phyloP scores from a whole-genome alignment of 495 filamentous ascomycete species.

The Parathielavia hyrcaniae region DNA sequence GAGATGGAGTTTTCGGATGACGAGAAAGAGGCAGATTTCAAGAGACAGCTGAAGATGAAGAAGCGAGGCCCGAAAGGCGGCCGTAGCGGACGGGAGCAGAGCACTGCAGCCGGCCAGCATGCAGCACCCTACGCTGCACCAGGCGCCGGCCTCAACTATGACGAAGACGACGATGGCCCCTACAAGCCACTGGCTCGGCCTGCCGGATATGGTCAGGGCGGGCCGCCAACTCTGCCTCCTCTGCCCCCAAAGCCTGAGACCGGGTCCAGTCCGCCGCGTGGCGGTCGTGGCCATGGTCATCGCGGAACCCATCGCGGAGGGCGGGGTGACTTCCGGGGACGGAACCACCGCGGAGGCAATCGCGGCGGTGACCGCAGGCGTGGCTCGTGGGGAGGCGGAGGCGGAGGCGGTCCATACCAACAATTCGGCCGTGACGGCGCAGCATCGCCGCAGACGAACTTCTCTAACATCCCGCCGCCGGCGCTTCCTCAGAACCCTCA shows the following conservation, averaged over 20 bases:
- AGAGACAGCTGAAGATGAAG: constrained; percentile 55
- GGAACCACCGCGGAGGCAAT: constrained; percentile 26
- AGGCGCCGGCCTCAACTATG: constrained; percentile 37
- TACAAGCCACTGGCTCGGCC: constrained; percentile 67
- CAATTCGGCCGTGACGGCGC: constrained; percentile 12
- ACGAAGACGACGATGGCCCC: constrained; percentile 60
- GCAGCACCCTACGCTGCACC: constrained; percentile 17
- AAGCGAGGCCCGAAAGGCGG: constrained; percentile 39
- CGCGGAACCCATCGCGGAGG: constrained; percentile 39
- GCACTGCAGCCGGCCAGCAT: constrained; percentile 34
- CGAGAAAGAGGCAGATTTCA: constrained; percentile 82
- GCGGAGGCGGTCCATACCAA: constrained; percentile 2
- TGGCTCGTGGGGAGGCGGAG: constrained; percentile 17
- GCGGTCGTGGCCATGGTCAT: constrained; percentile 17
- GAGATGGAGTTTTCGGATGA: constrained; percentile 96
- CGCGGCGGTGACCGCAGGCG: constrained; percentile 28
- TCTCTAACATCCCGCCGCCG: constrained; percentile 7
- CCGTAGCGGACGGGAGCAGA: constrained; percentile 2
- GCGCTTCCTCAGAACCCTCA: constrained; percentile 16
- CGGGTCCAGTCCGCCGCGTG: constrained; percentile 16
- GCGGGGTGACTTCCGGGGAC: constrained; percentile 33
- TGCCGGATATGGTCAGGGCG: constrained; percentile 44
- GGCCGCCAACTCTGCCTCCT: constrained; percentile 37
- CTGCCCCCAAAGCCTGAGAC: constrained; percentile 31
- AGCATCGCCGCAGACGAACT: constrained; percentile 9